These are phyloP conservation scores for Mycena epipterygia DNA, from an alignment of 768 basidiomycete species.

Conservation along the genomic window DNA sequence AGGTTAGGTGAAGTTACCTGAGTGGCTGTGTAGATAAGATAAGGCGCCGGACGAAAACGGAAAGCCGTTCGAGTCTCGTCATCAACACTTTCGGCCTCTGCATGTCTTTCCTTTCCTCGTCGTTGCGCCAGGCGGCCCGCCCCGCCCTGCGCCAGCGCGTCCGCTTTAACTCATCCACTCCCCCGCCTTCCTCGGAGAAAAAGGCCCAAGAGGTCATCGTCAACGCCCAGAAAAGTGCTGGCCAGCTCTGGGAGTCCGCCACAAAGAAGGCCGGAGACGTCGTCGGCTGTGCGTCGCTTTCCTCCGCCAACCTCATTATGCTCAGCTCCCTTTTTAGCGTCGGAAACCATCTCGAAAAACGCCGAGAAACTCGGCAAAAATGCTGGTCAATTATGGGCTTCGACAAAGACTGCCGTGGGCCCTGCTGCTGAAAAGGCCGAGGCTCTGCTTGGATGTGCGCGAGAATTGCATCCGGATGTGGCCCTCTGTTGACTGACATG, in stretches of 20 bases:
- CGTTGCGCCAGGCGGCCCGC: conserved; percentile 41
- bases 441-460: conserved; percentile 62
- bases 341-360: conserved; percentile 34
- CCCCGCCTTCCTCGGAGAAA: conserved; percentile 68
- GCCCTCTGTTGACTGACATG: neutral
- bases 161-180: conserved; percentile 61
- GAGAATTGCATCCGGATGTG: neutral
- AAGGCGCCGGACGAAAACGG: conserved; percentile 9
- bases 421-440: conserved; percentile 62
- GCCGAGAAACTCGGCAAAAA: conserved; percentile 34
- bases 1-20: too few species aligned
- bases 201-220: conserved; percentile 79
- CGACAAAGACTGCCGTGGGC: conserved; percentile 48
- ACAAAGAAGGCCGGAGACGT: conserved; percentile 63
- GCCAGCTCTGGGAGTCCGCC: conserved; percentile 64
- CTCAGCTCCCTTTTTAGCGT: conserved; percentile 5
- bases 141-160: conserved; percentile 45
- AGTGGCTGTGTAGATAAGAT: neutral
- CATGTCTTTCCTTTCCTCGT: conserved; percentile 36
- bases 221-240: conserved; percentile 68
- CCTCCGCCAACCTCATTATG: neutral
- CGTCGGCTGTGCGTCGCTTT: conserved; percentile 43
- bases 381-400: conserved; percentile 35
- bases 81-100: conserved; percentile 10
- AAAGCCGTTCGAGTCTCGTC: neutral